A percentile compares a stretch with the other conserved stretches of the same genome.
Conservation (phyloP, 1,284 basidiomycete species). For the Megacollybia platyphylla region DNA sequence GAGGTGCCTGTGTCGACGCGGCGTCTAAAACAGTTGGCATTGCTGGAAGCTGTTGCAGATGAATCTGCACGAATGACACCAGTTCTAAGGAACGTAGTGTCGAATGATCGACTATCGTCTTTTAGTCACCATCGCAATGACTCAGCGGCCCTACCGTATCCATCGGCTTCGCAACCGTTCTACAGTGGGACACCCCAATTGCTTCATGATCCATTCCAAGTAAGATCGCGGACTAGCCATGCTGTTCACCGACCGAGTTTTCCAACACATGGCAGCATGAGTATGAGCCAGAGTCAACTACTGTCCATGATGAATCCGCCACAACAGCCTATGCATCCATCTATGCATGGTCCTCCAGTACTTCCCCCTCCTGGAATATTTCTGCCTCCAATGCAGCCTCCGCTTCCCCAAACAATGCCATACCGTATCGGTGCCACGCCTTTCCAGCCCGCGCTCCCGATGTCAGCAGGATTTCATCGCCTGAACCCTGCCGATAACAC, state of each 20-base stretch:
- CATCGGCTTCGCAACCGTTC: slow-evolving; percentile 7
- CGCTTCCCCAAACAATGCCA: slow-evolving; percentile 2
- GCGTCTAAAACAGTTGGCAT: slow-evolving; percentile 55
- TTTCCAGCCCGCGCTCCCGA: background rate
- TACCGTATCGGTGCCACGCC: slow-evolving; percentile 2
- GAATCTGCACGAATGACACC: slow-evolving; percentile 56
- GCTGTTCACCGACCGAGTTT: slow-evolving; percentile 25
- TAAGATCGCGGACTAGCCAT: slow-evolving; percentile 50
- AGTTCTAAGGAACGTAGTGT: slow-evolving; percentile 20
- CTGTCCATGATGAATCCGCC: slow-evolving; percentile 25
- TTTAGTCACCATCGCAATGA: slow-evolving; percentile 7
- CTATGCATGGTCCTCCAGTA: slow-evolving; percentile 7
- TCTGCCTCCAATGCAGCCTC: slow-evolving; percentile 1
- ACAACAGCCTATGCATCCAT: slow-evolving; percentile 1
- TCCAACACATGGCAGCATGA: slow-evolving; percentile 21
- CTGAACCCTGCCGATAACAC: slow-evolving; percentile 7
- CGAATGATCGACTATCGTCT: slow-evolving; percentile 10
- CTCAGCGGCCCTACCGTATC: background rate
- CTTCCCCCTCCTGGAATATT: slow-evolving; percentile 6
- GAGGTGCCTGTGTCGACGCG: slow-evolving; percentile 43
- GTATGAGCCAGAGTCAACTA: slow-evolving; percentile 42
- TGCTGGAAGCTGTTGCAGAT: slow-evolving; percentile 62
- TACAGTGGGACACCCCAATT: slow-evolving; percentile 10
- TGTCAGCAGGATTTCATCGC: slow-evolving; percentile 1
- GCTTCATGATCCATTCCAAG: slow-evolving; percentile 32